Percentiles rank a stretch among this genome's conserved stretches.
Evolutionary conservation across 352 stramenopile genomes (phyloP).

Genomic region (Phytophthora quininea): DNA sequence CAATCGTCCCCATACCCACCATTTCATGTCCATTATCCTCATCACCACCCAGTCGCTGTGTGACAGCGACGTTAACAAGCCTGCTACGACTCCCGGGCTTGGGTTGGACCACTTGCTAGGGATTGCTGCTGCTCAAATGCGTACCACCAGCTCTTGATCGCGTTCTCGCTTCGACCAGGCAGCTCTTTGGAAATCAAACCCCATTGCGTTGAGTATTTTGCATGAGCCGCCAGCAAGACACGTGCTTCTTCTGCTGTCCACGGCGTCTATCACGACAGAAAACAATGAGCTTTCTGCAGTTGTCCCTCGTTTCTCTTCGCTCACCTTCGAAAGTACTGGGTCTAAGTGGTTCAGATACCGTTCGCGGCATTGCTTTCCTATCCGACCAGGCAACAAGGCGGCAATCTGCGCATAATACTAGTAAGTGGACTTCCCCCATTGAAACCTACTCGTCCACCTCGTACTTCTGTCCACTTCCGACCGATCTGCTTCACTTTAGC

Average conservation of each 20-base stretch:
- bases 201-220: conserved; percentile 49
- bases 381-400: conserved; percentile 50
- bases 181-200: conserved; percentile 49
- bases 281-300: too few species aligned
- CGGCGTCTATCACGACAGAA: conserved; percentile 28
- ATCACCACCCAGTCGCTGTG: too few species aligned
- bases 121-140: conserved; percentile 28
- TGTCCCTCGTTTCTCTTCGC: not conserved
- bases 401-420: conserved; percentile 49
- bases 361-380: conserved; percentile 79
- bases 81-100: too few species aligned
- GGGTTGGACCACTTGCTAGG: conserved; percentile 1
- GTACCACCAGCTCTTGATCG: conserved; percentile 78
- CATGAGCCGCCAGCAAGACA: conserved; percentile 30
- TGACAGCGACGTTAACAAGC: too few species aligned
- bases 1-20: too few species aligned
- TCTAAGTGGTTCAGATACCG: conserved; percentile 74
- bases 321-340: conserved; percentile 51
- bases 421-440: too few species aligned
- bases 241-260: conserved; percentile 62
- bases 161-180: conserved; percentile 57
- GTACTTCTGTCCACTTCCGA: conserved; percentile 64
- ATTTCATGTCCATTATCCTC: too few species aligned
- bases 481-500: conserved; percentile 54
- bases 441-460: not conserved